A percentile compares a stretch with the other conserved stretches of the same genome.
phyloP scores from a whole-genome alignment of 1,284 basidiomycete genomes.

The Ganoderma lucidum region DNA sequence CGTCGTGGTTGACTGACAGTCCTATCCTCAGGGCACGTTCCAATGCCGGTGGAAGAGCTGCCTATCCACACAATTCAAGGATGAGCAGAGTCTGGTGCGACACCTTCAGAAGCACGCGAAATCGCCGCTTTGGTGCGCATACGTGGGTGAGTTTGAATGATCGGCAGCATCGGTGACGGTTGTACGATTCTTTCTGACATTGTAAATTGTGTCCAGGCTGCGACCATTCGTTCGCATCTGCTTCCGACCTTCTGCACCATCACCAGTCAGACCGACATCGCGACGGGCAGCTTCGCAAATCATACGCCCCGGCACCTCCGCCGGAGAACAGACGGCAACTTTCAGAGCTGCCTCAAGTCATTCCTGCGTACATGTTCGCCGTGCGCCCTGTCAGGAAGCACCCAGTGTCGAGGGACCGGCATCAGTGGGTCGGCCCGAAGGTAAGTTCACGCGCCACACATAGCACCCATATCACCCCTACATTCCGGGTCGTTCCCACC shows the following conservation, averaged over 20 bases:
- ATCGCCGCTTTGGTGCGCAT: constrained; percentile 53
- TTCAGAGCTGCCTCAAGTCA: constrained; percentile 38
- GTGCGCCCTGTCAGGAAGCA: constrained; percentile 50
- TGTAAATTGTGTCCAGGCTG: constrained; percentile 46
- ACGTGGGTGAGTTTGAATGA: constrained; percentile 47
- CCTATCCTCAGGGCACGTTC: constrained; percentile 35
- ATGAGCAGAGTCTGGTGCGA: constrained; percentile 41
- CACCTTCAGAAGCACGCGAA: constrained; percentile 58
- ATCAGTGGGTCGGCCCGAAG: constrained; percentile 59
- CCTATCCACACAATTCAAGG: constrained; percentile 43
- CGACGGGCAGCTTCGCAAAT: constrained; percentile 41
- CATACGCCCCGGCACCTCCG: constrained; percentile 45
- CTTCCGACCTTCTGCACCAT: constrained; percentile 48
- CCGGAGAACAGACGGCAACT: constrained; percentile 38
- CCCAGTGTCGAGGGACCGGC: constrained; percentile 55
- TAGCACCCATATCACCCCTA: not conserved
- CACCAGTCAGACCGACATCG: constrained; percentile 33
- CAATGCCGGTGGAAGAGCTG: constrained; percentile 60
- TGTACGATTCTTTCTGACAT: constrained; percentile 1
- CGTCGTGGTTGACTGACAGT: constrained; percentile 10
- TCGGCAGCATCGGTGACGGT: constrained; percentile 2
- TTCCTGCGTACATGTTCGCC: constrained; percentile 61
- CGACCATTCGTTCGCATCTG: constrained; percentile 46
- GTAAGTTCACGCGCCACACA: constrained; percentile 42
- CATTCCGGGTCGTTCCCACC: not conserved